These are phyloP conservation scores for Inga oerstediana DNA, from an alignment of 306 rosid species.

Conservation along the genomic window DNA sequence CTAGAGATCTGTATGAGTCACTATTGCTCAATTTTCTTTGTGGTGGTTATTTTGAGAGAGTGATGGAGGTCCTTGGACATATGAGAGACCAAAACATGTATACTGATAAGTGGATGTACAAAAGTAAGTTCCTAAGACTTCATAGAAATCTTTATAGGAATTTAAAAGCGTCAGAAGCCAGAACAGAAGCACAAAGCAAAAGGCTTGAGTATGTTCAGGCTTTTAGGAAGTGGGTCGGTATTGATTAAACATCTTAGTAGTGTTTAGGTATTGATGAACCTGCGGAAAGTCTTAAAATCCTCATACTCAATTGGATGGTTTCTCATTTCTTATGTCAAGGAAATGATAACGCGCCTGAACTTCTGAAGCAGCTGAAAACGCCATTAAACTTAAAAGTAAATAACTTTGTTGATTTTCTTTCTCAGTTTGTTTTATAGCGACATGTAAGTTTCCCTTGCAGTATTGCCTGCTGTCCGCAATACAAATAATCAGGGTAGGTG, in stretches of 20 bases:
- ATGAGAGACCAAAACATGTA: constrained; percentile 65
- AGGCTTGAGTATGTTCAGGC: constrained; percentile 70
- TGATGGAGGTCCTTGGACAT: constrained; percentile 70
- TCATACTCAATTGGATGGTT: background rate
- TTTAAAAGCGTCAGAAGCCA: constrained; percentile 64
- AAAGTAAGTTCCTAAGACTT: constrained; percentile 69
- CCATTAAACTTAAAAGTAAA: constrained; percentile 20
- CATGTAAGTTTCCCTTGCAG: constrained; percentile 51
- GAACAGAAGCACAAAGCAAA: constrained; percentile 76
- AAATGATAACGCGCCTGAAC: background rate
- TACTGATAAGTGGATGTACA: constrained; percentile 75
- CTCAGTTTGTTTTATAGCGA: constrained; percentile 37
- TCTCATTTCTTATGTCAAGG: constrained; percentile 20
- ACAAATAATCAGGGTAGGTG: constrained; percentile 44
- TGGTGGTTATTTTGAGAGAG: constrained; percentile 96
- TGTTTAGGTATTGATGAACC: background rate
- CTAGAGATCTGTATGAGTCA: constrained; percentile 71
- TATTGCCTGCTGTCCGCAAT: constrained; percentile 52
- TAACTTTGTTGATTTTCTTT: constrained; percentile 37
- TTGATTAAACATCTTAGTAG: constrained; percentile 36
- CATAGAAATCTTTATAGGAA: constrained; percentile 76
- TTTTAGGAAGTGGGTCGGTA: constrained; percentile 73
- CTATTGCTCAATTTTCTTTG: constrained; percentile 65
- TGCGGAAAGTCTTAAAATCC: constrained; percentile 5
- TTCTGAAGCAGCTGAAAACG: constrained; percentile 19